Base-by-base conservation (phyloP, 1,284 basidiomycete species). In the Malassezia globosa region DNA sequence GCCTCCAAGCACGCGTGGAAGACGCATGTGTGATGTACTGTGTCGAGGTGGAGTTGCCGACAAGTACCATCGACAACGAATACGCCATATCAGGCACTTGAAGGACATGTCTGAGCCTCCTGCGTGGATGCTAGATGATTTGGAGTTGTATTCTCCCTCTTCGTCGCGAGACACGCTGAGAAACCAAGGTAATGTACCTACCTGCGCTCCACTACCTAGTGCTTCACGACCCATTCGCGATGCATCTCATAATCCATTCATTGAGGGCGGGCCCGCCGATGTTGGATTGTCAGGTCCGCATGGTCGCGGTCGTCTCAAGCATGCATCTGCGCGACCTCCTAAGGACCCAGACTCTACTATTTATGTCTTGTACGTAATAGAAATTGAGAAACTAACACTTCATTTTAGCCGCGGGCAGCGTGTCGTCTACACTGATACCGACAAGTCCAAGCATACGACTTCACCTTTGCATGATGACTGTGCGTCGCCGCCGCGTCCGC, bases 211-310 rank as follows among this genome's bases (percentile, higher is more conserved):
- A 13, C 31, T 19, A 27, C 29, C 31, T 13, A 23, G 18, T 21
- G 13, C 14, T n/a, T 33, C 41, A 4, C 16, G 27, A 31, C 41
- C 50, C n/a, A 31, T 67, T 37, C 56, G 61, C 16, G 64, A 67
- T 39, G 58, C 64, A 11, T 59, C 59, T 21, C 56, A 58, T 55
- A 67, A 67, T 29, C 64, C 64, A 1, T 67, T 67, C 45, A 46
- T 67, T n/a, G 60, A 60, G 23, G 64, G 64, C n/a, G 64, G 64
- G 8, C 64, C 64, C 0, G 64, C 64, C 4, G 64, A 67, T 37
- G 45, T 57, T 7, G 64, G 64, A 18, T 58, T 61, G 40, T 44
- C 58, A 4, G 64, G 64, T 2, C 61, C 59, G 19, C 45, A 58
- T 13, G 54, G 40, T 0, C 33, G 49, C 10, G 24, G 50, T 38